These are phyloP conservation scores for Waltergamsia citrina DNA, from an alignment of 2,329 filamentous ascomycete genomes.

Conservation along the genomic window DNA sequence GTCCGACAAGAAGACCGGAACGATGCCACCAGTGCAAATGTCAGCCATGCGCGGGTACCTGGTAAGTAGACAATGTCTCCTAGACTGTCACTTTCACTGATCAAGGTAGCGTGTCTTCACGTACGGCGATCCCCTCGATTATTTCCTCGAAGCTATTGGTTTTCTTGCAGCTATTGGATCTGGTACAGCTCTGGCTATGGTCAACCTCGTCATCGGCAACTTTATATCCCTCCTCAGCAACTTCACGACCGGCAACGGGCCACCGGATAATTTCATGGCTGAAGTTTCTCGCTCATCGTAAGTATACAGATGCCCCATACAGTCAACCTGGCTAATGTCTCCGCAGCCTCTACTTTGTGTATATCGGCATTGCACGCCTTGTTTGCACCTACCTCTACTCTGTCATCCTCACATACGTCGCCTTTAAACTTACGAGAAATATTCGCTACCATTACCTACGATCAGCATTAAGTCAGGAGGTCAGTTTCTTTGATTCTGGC, in stretches of 20 bases:
- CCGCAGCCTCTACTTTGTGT: constrained; percentile 15
- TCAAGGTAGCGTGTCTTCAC: constrained; percentile 16
- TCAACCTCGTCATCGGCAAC: constrained; percentile 16
- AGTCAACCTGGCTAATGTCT: not conserved
- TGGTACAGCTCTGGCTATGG: constrained; percentile 15
- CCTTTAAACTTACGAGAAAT: constrained; percentile 32
- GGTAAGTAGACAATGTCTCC: not conserved
- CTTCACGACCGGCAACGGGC: constrained; percentile 4
- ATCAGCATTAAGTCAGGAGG: constrained; percentile 32
- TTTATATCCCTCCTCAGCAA: constrained; percentile 15
- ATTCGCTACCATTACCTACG: constrained; percentile 34
- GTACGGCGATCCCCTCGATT: constrained; percentile 11
- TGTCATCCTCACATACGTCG: constrained; percentile 29
- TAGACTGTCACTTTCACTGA: too few species aligned
- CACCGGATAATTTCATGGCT: constrained; percentile 11
- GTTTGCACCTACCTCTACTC: constrained; percentile 17
- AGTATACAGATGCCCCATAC: not conserved
- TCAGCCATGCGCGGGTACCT: too few species aligned
- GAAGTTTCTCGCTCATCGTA: constrained; percentile 4
- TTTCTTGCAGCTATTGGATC: constrained; percentile 13
- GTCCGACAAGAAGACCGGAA: too few species aligned
- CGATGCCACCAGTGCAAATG: too few species aligned
- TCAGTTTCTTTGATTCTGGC: constrained; percentile 31
- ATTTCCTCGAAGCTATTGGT: constrained; percentile 13
- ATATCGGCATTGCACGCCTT: constrained; percentile 13